Evolutionary conservation across 768 basidiomycete genomes (phyloP).

Genomic region (Strobilomyces echinocephalus): DNA sequence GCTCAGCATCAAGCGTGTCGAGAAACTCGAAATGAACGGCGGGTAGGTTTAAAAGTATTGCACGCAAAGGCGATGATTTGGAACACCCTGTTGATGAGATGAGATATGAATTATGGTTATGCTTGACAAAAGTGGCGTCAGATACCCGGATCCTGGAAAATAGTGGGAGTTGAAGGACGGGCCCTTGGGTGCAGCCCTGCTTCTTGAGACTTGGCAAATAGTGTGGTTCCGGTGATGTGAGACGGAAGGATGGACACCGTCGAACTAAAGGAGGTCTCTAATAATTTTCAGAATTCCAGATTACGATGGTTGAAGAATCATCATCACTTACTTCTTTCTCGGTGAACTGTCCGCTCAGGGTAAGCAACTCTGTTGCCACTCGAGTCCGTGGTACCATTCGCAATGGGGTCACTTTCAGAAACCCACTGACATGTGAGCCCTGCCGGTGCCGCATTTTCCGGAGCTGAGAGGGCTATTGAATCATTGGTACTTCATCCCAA

Average conservation of each 20-base stretch:
- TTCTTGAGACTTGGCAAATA: not conserved
- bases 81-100: slow-evolving; percentile 6
- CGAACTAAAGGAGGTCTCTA: slow-evolving; percentile 7
- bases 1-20: slow-evolving; percentile 65
- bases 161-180: not conserved
- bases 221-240: not conserved
- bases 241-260: not conserved
- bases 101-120: not conserved
- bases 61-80: slow-evolving; percentile 35
- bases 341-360: not conserved
- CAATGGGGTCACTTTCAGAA: not conserved
- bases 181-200: not conserved
- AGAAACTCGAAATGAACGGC: slow-evolving; percentile 70
- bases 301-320: too few species aligned
- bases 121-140: not conserved
- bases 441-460: not conserved
- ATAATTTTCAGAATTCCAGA: not conserved
- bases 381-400: not conserved
- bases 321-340: slow-evolving; percentile 12
- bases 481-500: too few species aligned
- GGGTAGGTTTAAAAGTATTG: slow-evolving; percentile 52
- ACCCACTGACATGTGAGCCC: not conserved
- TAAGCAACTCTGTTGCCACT: not conserved
- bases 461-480: not conserved
- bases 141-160: slow-evolving; percentile 14